Evolutionary conservation across 1,284 basidiomycete genomes (phyloP), one percentile per base, ranked within the genome.

Genomic region (Omphalotus olearius): DNA sequence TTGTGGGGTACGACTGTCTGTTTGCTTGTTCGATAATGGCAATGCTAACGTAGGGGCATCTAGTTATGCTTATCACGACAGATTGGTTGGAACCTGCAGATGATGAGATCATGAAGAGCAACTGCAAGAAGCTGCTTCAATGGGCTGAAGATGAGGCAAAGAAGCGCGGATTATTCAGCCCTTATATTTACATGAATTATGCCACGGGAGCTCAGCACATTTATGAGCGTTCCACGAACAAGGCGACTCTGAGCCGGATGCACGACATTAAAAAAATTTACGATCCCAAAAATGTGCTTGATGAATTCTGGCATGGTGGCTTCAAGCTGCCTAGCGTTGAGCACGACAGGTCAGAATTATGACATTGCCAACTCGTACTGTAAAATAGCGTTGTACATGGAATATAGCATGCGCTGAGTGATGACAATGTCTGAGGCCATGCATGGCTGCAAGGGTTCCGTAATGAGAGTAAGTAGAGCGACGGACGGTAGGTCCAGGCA

Each of bases 171-270:
- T 47, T 62, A 7, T 58, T 59, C 42, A 44, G 55, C 40, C 58
- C 59, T 14, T 62, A 59, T 53, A 57, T 61, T 16, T 62, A 63
- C 45, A 59, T 61, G 60, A 60, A 61, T 42, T 62, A 63, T 37
- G 61, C 58, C 5, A 50, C 52, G 5, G 51, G 42, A 7, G 42
- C 42, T 18, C 57, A 62, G 51, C 42, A 54, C 14, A 59, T 63
- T 3, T 53, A 58, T 35, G 54, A 41, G 25, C 50, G 57, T 23
- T 44, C 54, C 9, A 42, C 56, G n/a, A 54, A 54, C 9, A 25
- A 51, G 14, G 54, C 55, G 39, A 60, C 56, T 36, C 35, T 54
- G 35, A 37, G 17, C 6, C 46, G 50, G 37, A 58, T 62, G 60
- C 40, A 45, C n/a, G 23, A 40, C 3, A 51, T 60, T 2, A 57